These are phyloP conservation scores for Pyropia haitanensis DNA, from an alignment of 23 red algal genomes.

Conservation along the genomic window DNA sequence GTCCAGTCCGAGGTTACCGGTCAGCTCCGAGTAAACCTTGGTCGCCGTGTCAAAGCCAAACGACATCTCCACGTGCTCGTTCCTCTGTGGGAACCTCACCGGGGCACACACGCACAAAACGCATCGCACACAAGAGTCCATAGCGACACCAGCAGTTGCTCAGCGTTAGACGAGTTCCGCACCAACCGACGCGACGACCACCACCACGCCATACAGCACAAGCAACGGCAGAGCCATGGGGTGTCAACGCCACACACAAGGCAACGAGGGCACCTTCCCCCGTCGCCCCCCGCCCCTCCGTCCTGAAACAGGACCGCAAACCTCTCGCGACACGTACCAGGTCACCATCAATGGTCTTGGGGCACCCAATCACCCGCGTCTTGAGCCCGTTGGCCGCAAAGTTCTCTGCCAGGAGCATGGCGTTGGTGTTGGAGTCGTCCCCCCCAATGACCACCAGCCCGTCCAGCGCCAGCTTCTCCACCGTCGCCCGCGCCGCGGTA, in stretches of 20 bases:
- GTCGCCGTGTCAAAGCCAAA: slow-evolving; percentile 95
- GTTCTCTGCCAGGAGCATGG: slow-evolving; percentile 85
- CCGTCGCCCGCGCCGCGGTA: slow-evolving; percentile 38
- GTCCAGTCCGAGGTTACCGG: slow-evolving; percentile 83
- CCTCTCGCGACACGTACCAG: slow-evolving; percentile 5
- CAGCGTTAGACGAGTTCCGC: no score
- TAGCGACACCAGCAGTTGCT: no score
- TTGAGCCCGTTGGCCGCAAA: slow-evolving; percentile 45
- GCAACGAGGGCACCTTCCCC: no score
- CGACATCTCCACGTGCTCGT: slow-evolving; percentile 67
- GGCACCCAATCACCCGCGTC: slow-evolving; percentile 75
- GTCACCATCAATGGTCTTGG: slow-evolving; percentile 97
- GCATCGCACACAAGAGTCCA: no score
- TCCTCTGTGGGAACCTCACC: slow-evolving; percentile 8
- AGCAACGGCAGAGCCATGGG: no score
- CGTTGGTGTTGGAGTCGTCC: slow-evolving; percentile 96
- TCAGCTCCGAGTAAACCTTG: slow-evolving; percentile 75
- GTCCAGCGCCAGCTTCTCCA: slow-evolving; percentile 61
- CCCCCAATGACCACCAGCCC: slow-evolving; percentile 90
- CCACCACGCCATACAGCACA: no score
- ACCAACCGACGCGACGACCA: no score
- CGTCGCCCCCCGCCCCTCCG: no score
- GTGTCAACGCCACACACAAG: no score
- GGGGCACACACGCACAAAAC: no score
- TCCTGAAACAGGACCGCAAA: no score